A percentile compares a stretch with the other conserved stretches of the same genome.
These are phyloP conservation scores for Calonectria pseudoreteaudii DNA, from an alignment of 2,329 filamentous ascomycete species.

Conservation along the genomic window DNA sequence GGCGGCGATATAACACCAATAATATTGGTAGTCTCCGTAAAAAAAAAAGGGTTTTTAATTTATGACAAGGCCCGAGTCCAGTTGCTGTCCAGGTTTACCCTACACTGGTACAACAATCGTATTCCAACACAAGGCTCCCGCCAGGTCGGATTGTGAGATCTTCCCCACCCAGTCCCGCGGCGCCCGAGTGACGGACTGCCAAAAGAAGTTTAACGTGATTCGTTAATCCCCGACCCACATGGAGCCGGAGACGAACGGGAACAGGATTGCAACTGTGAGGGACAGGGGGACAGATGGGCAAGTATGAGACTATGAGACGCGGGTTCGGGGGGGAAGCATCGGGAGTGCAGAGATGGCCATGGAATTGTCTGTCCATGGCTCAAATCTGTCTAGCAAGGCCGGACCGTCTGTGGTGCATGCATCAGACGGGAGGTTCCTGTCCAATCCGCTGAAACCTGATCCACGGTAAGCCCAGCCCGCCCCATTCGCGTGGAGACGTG, in stretches of 20 bases:
- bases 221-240: conserved; percentile 26
- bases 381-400: not conserved
- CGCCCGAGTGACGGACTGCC: conserved; percentile 21
- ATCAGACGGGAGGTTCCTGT: conserved; percentile 2
- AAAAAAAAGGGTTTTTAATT: not conserved
- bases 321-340: conserved; percentile 3
- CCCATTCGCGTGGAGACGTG: conserved; percentile 20
- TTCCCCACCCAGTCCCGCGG: conserved; percentile 21
- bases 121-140: not conserved
- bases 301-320: not conserved
- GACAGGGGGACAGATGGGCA: not conserved
- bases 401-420: conserved; percentile 1
- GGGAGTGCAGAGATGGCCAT: not conserved
- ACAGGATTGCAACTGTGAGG: conserved; percentile 2
- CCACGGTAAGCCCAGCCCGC: conserved; percentile 11
- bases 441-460: conserved; percentile 20
- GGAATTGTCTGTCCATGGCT: not conserved
- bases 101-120: not conserved
- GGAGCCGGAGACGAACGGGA: conserved; percentile 15
- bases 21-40: not conserved
- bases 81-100: conserved; percentile 3
- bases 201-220: conserved; percentile 20
- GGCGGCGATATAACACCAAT: not conserved
- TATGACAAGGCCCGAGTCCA: not conserved
- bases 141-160: conserved; percentile 14